phyloP scores from a whole-genome alignment of 129 eudicot species.

The Kitagawia praeruptora region DNA sequence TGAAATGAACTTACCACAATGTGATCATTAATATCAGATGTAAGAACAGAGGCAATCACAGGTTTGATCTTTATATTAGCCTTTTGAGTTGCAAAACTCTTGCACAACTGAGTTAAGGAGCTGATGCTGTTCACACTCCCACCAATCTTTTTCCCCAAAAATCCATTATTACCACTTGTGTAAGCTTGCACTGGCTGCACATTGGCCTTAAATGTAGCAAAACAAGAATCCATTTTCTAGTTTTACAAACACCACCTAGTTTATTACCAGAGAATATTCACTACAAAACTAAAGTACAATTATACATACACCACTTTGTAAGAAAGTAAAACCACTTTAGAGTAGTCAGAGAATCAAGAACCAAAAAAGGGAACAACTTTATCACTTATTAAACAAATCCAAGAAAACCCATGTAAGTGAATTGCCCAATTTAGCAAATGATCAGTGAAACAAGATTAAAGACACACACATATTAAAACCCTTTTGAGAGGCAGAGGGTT shows the following conservation, averaged over 20 bases:
- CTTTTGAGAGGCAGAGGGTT: background rate
- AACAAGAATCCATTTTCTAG: conserved; percentile 45
- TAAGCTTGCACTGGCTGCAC: conserved; percentile 21
- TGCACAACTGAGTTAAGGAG: conserved; percentile 6
- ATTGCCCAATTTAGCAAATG: background rate
- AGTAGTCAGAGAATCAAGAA: background rate
- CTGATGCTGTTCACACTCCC: conserved; percentile 17
- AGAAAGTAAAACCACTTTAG: background rate
- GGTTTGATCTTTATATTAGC: conserved; percentile 34
- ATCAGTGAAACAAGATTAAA: background rate
- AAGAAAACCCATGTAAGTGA: background rate
- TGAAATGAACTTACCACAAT: conserved; percentile 36
- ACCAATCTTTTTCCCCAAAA: conserved; percentile 47
- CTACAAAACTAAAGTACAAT: background rate
- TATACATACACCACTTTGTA: background rate
- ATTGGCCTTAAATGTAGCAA: conserved; percentile 33
- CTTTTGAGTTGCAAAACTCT: conserved; percentile 30
- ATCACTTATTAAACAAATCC: background rate
- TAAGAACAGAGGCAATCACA: conserved; percentile 62
- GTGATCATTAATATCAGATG: conserved; percentile 53
- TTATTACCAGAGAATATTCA: background rate
- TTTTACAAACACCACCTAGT: background rate
- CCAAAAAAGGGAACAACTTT: background rate
- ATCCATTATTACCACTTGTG: conserved; percentile 23
- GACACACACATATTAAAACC: background rate